A percentile compares a stretch with the other conserved stretches of the same genome.
Conservation (phyloP, 306 rosid species). For the Malus fusca region DNA sequence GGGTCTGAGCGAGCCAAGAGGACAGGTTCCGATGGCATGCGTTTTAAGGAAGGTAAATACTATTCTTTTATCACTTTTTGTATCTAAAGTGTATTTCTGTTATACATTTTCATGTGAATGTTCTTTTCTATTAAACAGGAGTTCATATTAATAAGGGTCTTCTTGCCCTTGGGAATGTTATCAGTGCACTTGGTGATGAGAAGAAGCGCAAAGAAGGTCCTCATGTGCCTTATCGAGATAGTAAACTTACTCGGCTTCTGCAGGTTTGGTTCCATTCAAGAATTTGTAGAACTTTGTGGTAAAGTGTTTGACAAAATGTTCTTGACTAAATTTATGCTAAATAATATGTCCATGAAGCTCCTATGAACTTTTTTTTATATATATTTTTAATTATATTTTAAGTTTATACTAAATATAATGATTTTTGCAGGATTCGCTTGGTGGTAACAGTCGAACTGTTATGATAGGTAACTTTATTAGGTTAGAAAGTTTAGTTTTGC, state of each 20-base stretch:
- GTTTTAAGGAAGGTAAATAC: slow-evolving; percentile 87
- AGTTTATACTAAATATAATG: slow-evolving; percentile 1
- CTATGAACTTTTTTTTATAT: background rate
- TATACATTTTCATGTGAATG: slow-evolving; percentile 15
- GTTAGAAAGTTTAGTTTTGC: background rate
- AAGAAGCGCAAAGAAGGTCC: slow-evolving; percentile 94
- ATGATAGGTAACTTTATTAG: slow-evolving; percentile 70
- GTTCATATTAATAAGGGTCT: slow-evolving; percentile 98
- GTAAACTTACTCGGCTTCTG: slow-evolving; percentile 96
- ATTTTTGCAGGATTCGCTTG: slow-evolving; percentile 92
- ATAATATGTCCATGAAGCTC: background rate
- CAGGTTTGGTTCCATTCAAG: slow-evolving; percentile 55
- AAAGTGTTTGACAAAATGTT: background rate
- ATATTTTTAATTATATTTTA: background rate
- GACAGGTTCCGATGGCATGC: slow-evolving; percentile 98
- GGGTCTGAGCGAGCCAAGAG: slow-evolving; percentile 99
- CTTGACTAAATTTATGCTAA: background rate
- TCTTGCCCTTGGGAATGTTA: slow-evolving; percentile 98
- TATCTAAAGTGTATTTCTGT: slow-evolving; percentile 1
- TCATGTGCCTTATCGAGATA: slow-evolving; percentile 97
- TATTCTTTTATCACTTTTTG: slow-evolving; percentile 1
- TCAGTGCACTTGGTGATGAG: slow-evolving; percentile 99
- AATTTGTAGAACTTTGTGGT: background rate
- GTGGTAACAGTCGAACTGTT: slow-evolving; percentile 98
- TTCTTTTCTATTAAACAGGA: slow-evolving; percentile 49